Conservation (phyloP, 1,139 yeast genomes). For the Wickerhamomyces sp. region DNA sequence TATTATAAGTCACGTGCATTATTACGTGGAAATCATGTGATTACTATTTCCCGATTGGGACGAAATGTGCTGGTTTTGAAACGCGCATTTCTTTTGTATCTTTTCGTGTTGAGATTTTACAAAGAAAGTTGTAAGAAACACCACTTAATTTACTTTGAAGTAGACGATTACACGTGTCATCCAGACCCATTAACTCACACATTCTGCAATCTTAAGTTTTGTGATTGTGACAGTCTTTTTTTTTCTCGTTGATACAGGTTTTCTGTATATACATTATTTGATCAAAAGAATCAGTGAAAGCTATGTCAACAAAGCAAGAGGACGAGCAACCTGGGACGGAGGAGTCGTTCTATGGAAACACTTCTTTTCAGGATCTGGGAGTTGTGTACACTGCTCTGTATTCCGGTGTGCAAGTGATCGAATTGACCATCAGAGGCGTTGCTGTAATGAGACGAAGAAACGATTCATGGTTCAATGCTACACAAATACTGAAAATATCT, state of each 20-base stretch:
- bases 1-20: too few species aligned
- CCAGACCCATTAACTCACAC: too few species aligned
- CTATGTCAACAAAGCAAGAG: too few species aligned
- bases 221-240: too few species aligned
- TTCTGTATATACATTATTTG: too few species aligned
- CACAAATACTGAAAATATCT: constrained; percentile 85
- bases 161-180: too few species aligned
- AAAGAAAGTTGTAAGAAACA: too few species aligned
- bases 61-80: not conserved
- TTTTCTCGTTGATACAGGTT: too few species aligned
- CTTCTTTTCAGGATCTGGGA: constrained; percentile 6
- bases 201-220: too few species aligned
- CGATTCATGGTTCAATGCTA: constrained; percentile 88
- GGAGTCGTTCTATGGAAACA: constrained; percentile 5
- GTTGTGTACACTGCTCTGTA: constrained; percentile 57
- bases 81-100: not conserved
- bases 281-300: too few species aligned
- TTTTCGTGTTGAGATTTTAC: not conserved
- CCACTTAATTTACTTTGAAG: too few species aligned
- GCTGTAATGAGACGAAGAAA: constrained; percentile 77
- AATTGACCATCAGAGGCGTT: constrained; percentile 63
- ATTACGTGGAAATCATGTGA: not conserved
- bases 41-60: not conserved
- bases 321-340: constrained; percentile 4
- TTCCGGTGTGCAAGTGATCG: constrained; percentile 66